These are phyloP conservation scores for Russula virescens DNA, from an alignment of 768 basidiomycete genomes.

Conservation along the genomic window DNA sequence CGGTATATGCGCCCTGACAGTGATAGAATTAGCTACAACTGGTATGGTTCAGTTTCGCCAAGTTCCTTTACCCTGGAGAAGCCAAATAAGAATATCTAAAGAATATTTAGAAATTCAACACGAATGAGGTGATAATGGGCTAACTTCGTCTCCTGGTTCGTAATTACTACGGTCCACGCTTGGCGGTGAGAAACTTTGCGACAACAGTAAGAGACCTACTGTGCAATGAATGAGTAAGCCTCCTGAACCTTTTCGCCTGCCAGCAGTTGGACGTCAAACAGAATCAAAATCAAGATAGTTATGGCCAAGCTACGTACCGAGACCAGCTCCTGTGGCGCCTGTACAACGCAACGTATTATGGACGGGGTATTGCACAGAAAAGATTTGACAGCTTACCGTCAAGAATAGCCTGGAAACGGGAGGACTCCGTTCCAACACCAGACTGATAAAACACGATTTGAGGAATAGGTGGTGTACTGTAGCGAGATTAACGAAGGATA, in stretches of 20 bases:
- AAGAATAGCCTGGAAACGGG: conserved; percentile 53
- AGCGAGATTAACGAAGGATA: neutral
- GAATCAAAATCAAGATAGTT: neutral
- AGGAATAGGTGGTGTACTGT: conserved; percentile 27
- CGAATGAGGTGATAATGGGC: neutral
- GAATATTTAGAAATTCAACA: neutral
- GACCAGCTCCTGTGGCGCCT: conserved; percentile 60
- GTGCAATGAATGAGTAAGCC: conserved; percentile 74
- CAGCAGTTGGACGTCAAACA: conserved; percentile 8
- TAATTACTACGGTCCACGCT: conserved; percentile 48
- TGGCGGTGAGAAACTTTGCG: neutral
- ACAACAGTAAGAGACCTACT: conserved; percentile 42
- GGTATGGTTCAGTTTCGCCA: neutral
- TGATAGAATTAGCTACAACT: conserved; percentile 7
- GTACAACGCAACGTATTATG: conserved; percentile 14
- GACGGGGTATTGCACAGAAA: neutral
- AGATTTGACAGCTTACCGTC: conserved; percentile 40
- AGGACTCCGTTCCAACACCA: conserved; percentile 49
- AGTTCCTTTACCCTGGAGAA: conserved; percentile 60
- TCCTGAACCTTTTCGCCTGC: conserved; percentile 70
- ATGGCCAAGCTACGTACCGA: conserved; percentile 39
- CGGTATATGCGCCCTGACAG: conserved; percentile 66
- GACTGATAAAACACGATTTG: conserved; percentile 34
- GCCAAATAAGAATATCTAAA: conserved; percentile 69
- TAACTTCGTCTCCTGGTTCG: conserved; percentile 63